These are phyloP conservation scores for Glonium stellatum DNA, from an alignment of 495 filamentous ascomycete genomes.

Conservation along the genomic window DNA sequence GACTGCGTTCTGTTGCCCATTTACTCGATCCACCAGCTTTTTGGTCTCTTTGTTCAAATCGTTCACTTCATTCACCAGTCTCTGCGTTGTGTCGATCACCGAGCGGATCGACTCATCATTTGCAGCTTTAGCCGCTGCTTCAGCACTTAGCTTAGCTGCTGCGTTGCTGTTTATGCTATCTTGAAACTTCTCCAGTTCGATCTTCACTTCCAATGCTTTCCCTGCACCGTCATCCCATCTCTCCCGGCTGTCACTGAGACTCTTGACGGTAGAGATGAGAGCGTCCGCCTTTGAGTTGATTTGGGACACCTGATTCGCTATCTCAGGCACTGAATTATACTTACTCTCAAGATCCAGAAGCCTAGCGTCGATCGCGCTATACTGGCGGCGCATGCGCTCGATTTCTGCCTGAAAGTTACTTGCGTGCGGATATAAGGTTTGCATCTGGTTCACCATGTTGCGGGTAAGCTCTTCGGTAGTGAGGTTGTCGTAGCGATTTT, in stretches of 20 bases:
- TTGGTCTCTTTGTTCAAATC: background rate
- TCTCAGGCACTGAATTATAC: background rate
- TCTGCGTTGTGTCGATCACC: background rate
- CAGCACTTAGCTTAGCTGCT: background rate
- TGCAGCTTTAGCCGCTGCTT: background rate
- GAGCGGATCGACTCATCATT: background rate
- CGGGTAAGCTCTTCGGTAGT: conserved; percentile 2
- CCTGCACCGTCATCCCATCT: no score
- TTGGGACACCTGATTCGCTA: background rate
- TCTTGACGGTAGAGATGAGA: no score
- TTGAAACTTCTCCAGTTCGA: background rate
- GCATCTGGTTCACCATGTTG: conserved; percentile 3
- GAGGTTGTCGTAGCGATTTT: conserved; percentile 6
- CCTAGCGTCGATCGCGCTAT: background rate
- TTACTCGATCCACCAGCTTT: background rate
- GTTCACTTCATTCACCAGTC: background rate
- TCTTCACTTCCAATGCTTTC: background rate
- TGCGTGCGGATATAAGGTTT: background rate
- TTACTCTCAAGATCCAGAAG: background rate
- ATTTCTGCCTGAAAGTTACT: background rate
- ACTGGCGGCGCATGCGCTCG: background rate
- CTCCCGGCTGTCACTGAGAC: no score
- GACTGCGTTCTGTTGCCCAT: background rate
- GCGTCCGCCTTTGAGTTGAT: no score
- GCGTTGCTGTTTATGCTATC: background rate